These are phyloP conservation scores for Cryoendolithus antarcticus DNA, from an alignment of 2,329 filamentous ascomycete species.

Conservation along the genomic window DNA sequence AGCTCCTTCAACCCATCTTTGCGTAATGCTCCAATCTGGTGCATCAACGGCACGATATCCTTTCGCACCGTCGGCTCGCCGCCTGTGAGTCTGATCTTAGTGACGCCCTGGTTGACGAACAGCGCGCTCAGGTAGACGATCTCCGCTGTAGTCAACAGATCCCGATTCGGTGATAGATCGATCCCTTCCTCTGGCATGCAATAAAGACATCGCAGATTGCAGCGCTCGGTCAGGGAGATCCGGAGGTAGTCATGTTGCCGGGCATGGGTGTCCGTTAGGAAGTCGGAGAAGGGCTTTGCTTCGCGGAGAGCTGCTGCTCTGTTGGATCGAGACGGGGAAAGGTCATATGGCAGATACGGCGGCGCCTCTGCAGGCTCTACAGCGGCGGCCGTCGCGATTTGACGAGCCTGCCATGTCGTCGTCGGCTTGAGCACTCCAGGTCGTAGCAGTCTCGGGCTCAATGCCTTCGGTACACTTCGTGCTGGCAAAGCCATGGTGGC, in stretches of 20 bases:
- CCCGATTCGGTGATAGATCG: constrained; percentile 63
- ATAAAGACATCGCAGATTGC: constrained; percentile 90
- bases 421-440: too few relatives aligned
- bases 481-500: too few relatives aligned
- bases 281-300: constrained; percentile 75
- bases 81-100: constrained; percentile 87
- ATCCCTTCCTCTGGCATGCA: constrained; percentile 97
- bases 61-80: constrained; percentile 88
- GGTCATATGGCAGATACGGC: too few relatives aligned
- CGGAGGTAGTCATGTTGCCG: constrained; percentile 93
- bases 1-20: constrained; percentile 68
- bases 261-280: constrained; percentile 78
- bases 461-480: too few relatives aligned
- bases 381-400: too few relatives aligned
- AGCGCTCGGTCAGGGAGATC: constrained; percentile 90
- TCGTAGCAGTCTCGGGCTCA: too few relatives aligned
- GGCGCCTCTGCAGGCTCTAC: too few relatives aligned
- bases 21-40: constrained; percentile 67
- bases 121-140: constrained; percentile 81
- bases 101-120: constrained; percentile 89
- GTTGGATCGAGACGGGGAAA: background rate
- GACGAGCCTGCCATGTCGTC: too few relatives aligned
- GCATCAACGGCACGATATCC: constrained; percentile 85
- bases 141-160: constrained; percentile 83
- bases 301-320: constrained; percentile 24